These are phyloP conservation scores for Myxozyma geophila DNA, from an alignment of 805 yeast species.

Conservation along the genomic window DNA sequence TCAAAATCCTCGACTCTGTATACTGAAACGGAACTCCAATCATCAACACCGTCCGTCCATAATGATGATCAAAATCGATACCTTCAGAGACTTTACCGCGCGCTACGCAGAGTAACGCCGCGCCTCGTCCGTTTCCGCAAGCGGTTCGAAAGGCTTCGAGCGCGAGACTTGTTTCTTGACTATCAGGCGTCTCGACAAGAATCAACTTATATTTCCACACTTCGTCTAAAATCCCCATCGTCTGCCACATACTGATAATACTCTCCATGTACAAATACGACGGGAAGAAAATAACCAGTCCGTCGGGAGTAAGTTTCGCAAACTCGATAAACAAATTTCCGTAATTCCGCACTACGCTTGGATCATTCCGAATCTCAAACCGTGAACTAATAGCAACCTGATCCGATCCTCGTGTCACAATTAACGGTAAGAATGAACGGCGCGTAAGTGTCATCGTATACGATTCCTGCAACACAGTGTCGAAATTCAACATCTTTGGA, in stretches of 20 bases:
- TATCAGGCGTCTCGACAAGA: slow-evolving; percentile 97
- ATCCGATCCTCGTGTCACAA: slow-evolving; percentile 96
- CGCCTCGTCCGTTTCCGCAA: slow-evolving; percentile 97
- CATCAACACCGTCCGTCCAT: slow-evolving; percentile 96
- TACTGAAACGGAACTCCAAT: slow-evolving; percentile 99
- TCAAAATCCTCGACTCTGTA: slow-evolving; percentile 93
- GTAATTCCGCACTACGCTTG: slow-evolving; percentile 95
- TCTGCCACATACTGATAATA: slow-evolving; percentile 98
- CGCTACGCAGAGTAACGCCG: slow-evolving; percentile 93
- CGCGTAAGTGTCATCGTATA: slow-evolving; percentile 95
- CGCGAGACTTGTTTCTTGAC: slow-evolving; percentile 96
- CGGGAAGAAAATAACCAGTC: slow-evolving; percentile 96
- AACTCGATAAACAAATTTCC: slow-evolving; percentile 92
- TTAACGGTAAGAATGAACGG: slow-evolving; percentile 90
- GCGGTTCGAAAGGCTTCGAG: slow-evolving; percentile 95
- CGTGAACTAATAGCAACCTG: slow-evolving; percentile 96
- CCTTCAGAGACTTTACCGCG: slow-evolving; percentile 99
- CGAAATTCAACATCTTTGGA: slow-evolving; percentile 93
- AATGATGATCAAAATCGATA: slow-evolving; percentile 98
- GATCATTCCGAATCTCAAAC: slow-evolving; percentile 96
- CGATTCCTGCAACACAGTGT: slow-evolving; percentile 90
- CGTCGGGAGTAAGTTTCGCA: slow-evolving; percentile 95
- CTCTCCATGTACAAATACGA: slow-evolving; percentile 97
- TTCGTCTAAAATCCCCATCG: slow-evolving; percentile 96
- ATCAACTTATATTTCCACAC: slow-evolving; percentile 97